phyloP scores from a whole-genome alignment of 1,284 basidiomycete genomes.

The Microbotryomycetes sp. region DNA sequence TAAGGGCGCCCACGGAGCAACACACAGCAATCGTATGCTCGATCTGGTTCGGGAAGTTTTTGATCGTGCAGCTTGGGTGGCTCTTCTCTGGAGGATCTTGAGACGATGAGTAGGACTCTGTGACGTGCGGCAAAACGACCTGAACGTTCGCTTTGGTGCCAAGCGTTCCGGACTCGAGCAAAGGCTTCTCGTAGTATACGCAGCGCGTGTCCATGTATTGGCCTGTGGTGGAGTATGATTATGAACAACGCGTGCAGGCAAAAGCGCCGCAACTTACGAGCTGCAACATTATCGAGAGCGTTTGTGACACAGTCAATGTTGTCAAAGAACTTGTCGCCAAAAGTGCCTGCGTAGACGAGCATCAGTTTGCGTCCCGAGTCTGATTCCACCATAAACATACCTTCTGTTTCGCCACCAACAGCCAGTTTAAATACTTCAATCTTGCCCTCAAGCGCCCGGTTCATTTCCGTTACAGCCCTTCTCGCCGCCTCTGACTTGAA shows the following conservation, averaged over 20 bases:
- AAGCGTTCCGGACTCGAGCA: slow-evolving; percentile 94
- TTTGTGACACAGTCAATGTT: slow-evolving; percentile 94
- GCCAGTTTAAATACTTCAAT: slow-evolving; percentile 87
- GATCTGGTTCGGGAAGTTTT: slow-evolving; percentile 98
- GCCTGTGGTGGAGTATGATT: slow-evolving; percentile 46
- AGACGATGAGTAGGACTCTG: slow-evolving; percentile 96
- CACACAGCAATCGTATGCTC: slow-evolving; percentile 92
- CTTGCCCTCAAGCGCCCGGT: slow-evolving; percentile 81
- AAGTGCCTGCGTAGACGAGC: slow-evolving; percentile 53
- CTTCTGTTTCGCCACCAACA: slow-evolving; percentile 87
- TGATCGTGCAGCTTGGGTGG: slow-evolving; percentile 94
- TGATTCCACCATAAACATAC: slow-evolving; percentile 44
- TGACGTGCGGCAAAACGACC: slow-evolving; percentile 89
- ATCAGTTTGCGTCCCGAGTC: not conserved
- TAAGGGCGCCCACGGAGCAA: slow-evolving; percentile 16
- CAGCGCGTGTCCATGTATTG: slow-evolving; percentile 99
- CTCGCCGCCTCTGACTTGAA: slow-evolving; percentile 98
- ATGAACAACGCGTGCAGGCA: not conserved
- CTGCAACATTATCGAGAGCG: slow-evolving; percentile 95
- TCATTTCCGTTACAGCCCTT: slow-evolving; percentile 90
- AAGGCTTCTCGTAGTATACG: slow-evolving; percentile 92
- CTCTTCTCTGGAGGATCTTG: slow-evolving; percentile 99
- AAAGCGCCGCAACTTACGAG: slow-evolving; percentile 54
- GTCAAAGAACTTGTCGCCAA: slow-evolving; percentile 82
- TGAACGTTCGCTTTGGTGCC: slow-evolving; percentile 99